Base-by-base conservation (phyloP, 2,329 filamentous ascomycete genomes). In the Phialocephala sp. region DNA sequence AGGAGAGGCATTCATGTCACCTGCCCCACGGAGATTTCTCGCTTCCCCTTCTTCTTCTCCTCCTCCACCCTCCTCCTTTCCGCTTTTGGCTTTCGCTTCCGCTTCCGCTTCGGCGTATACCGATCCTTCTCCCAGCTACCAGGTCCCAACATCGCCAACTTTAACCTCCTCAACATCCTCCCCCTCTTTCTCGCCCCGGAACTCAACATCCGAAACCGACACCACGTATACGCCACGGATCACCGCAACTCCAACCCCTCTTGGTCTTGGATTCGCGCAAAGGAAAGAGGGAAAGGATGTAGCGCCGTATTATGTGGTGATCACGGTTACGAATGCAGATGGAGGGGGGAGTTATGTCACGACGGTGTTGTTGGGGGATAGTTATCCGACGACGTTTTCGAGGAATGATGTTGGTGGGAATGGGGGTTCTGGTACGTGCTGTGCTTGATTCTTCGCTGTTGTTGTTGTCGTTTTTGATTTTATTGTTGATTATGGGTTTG, bases 1-100 rank as follows among this genome's bases (percentile, higher is more conserved):
- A 54, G 50, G 50, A 54, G 50, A 54, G 11, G 11, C 27, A 32
- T 54, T 54, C 50, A 54, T 54, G 50, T 54, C 50, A 35, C 50
- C 50, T 54, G 50, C 50, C 12, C 50, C 45, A 24, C n/a, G 6
- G 4, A 24, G 20, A 20, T 2, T 32, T 32, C 27, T 32, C 27
- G 27, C 27, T 32, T 32, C 37, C 4, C 4, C 15, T 41, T 14
- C 37, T 12, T 12, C 15, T 22, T 55, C n/a, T 57, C n/a, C n/a
- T 27, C 60, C 8, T 36, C 61, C 27, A 24, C 20, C 0, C 37
- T 32, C 45, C 8, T 6, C 4, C 12, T 20, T 22, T 45, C 22
- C 14, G 9, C n/a, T 8, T 22, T 24, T 50, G 18, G 18, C n/a
- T 50, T 6, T 11, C 11, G 45, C 20, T 50, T 50, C n/a, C n/a